phyloP scores from a whole-genome alignment of 352 stramenopile genomes.

The Globisporangium rhizosaccharum region DNA sequence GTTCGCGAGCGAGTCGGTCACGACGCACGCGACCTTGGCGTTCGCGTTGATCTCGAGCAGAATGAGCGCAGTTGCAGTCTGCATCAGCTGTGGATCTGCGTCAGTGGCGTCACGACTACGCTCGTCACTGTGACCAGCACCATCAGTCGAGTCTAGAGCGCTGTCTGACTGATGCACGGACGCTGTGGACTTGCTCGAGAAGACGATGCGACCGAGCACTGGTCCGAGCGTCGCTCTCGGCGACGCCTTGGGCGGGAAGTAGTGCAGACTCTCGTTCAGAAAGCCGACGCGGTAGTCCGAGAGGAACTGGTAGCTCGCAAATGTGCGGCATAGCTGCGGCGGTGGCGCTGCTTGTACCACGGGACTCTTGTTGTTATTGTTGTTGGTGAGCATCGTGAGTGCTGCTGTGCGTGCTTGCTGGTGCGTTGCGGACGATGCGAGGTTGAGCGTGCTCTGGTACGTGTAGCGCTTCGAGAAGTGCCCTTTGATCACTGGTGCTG shows the following conservation, averaged over 20 bases:
- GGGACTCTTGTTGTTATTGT: neutral
- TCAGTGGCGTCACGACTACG: too few relatives aligned
- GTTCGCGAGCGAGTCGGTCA: constrained; percentile 60
- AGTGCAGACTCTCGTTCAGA: constrained; percentile 44
- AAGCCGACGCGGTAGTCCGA: constrained; percentile 48
- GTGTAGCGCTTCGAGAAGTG: constrained; percentile 74
- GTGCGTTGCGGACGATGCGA: neutral
- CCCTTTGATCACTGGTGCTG: constrained; percentile 23
- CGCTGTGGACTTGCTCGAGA: constrained; percentile 5
- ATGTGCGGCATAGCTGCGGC: constrained; percentile 17
- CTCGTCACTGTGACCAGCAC: too few relatives aligned
- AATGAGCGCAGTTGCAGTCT: constrained; percentile 33
- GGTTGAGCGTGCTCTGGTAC: constrained; percentile 30
- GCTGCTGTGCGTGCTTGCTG: constrained; percentile 1
- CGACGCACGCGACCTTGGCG: constrained; percentile 45
- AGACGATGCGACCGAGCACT: constrained; percentile 45
- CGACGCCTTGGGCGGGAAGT: constrained; percentile 38
- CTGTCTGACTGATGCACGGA: neutral
- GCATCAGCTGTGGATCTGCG: neutral
- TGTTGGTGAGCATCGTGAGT: neutral
- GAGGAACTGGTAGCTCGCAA: constrained; percentile 50
- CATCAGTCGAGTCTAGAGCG: too few relatives aligned
- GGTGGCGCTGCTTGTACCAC: neutral
- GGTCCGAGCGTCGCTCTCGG: constrained; percentile 45
- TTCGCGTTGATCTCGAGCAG: constrained; percentile 61